These are phyloP conservation scores for Lycium ferocissimum DNA, from an alignment of 257 asterid genomes.

Conservation along the genomic window DNA sequence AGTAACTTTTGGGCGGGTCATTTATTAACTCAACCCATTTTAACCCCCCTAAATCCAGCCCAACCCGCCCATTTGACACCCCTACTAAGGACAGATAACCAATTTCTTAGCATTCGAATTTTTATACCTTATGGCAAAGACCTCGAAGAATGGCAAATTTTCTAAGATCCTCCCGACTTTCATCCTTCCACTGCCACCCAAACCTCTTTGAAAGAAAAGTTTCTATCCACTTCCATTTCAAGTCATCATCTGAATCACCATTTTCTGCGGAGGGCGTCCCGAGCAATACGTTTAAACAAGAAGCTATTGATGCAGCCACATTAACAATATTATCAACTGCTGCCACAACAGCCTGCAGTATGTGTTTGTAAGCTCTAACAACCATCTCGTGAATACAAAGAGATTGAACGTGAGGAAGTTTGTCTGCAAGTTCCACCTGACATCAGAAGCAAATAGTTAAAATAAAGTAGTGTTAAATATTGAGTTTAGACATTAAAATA, in stretches of 20 bases:
- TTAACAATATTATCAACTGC: constrained; percentile 63
- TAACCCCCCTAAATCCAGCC: too few species aligned
- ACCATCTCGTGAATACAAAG: constrained; percentile 99
- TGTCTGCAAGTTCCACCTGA: constrained; percentile 90
- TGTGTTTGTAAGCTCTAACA: constrained; percentile 92
- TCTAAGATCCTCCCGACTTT: constrained; percentile 64
- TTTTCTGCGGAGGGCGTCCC: constrained; percentile 58
- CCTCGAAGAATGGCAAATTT: constrained; percentile 90
- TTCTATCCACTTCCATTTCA: constrained; percentile 74
- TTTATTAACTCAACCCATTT: too few species aligned
- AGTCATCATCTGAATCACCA: constrained; percentile 47
- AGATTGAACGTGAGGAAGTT: constrained; percentile 97
- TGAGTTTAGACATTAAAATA: neutral
- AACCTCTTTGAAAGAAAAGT: constrained; percentile 69
- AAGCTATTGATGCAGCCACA: constrained; percentile 74
- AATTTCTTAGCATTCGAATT: constrained; percentile 1
- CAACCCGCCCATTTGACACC: too few species aligned
- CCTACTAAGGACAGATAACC: constrained; percentile 7
- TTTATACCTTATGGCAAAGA: constrained; percentile 87
- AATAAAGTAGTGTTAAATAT: neutral
- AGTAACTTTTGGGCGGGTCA: too few species aligned
- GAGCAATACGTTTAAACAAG: constrained; percentile 83
- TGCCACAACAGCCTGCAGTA: constrained; percentile 89
- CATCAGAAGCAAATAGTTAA: constrained; percentile 28
- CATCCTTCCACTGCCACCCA: constrained; percentile 84